These are phyloP conservation scores for Xylaria arbuscula DNA, from an alignment of 2,329 filamentous ascomycete species.

Conservation along the genomic window DNA sequence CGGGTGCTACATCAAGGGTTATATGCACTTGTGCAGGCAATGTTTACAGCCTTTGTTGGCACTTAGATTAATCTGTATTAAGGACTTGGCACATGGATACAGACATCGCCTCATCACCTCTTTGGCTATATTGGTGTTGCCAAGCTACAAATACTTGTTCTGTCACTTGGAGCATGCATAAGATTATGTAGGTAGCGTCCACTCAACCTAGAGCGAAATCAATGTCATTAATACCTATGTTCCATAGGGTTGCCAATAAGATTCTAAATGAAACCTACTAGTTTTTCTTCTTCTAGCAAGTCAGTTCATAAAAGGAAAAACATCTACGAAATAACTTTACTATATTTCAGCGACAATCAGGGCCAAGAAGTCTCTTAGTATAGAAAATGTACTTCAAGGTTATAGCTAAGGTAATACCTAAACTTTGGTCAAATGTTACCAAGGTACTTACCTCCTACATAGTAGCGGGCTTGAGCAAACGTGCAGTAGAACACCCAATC, in stretches of 20 bases:
- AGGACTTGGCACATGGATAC: background rate
- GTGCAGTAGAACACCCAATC: slow-evolving; percentile 27
- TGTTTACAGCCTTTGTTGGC: too few relatives aligned
- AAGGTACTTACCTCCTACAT: too few relatives aligned
- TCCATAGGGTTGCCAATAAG: too few relatives aligned
- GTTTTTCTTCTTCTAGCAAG: too few relatives aligned
- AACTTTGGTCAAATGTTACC: too few relatives aligned
- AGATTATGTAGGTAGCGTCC: background rate
- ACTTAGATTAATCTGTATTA: too few relatives aligned
- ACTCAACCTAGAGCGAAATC: too few relatives aligned
- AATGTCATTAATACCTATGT: too few relatives aligned
- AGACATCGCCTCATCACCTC: background rate
- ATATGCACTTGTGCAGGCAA: too few relatives aligned
- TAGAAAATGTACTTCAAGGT: background rate
- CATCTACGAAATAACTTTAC: background rate
- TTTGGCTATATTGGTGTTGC: background rate
- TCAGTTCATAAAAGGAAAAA: background rate
- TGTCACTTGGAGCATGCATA: too few relatives aligned
- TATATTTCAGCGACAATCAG: background rate
- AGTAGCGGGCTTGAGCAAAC: background rate
- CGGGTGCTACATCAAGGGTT: too few relatives aligned
- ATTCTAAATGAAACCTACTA: too few relatives aligned
- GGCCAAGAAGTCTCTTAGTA: background rate
- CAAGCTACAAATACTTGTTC: background rate
- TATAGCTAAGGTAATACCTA: background rate